Conservation (phyloP, 2,329 filamentous ascomycete genomes). For the Hypoxylon sp. region DNA sequence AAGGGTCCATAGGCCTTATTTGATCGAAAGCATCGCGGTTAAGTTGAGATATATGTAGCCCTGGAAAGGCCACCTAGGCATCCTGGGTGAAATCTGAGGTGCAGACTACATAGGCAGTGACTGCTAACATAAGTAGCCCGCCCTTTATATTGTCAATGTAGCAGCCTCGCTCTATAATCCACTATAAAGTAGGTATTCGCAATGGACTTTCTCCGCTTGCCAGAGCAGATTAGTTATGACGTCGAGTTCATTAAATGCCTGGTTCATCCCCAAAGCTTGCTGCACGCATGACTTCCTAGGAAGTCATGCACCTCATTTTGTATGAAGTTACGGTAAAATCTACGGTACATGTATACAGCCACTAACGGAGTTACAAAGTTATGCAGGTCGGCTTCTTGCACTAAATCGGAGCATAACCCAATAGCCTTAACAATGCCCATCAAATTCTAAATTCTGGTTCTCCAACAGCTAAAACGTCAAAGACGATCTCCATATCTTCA, state of each 20-base stretch:
- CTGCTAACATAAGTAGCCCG: not conserved
- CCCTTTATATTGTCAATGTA: not conserved
- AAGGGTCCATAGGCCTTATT: not conserved
- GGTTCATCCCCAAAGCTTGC: not conserved
- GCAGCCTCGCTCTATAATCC: not conserved
- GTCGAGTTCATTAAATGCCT: not conserved
- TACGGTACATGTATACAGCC: not conserved
- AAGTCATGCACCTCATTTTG: too few species aligned
- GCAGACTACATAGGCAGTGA: too few species aligned
- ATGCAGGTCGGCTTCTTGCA: not conserved
- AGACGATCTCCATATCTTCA: slow-evolving; percentile 13
- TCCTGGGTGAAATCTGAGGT: too few species aligned
- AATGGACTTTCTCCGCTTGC: not conserved
- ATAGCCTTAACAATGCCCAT: slow-evolving; percentile 11
- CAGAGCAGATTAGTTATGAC: not conserved
- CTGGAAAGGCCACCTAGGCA: too few species aligned
- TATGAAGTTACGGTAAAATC: not conserved
- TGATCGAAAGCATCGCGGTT: too few species aligned
- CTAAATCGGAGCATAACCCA: slow-evolving; percentile 10
- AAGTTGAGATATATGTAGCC: too few species aligned
- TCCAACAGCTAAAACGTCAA: slow-evolving; percentile 1
- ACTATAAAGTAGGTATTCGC: not conserved
- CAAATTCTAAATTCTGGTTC: slow-evolving; percentile 8
- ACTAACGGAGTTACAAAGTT: not conserved
- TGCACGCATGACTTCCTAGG: too few species aligned